These are phyloP conservation scores for Alnus glutinosa DNA, from an alignment of 306 rosid genomes.

Conservation along the genomic window DNA sequence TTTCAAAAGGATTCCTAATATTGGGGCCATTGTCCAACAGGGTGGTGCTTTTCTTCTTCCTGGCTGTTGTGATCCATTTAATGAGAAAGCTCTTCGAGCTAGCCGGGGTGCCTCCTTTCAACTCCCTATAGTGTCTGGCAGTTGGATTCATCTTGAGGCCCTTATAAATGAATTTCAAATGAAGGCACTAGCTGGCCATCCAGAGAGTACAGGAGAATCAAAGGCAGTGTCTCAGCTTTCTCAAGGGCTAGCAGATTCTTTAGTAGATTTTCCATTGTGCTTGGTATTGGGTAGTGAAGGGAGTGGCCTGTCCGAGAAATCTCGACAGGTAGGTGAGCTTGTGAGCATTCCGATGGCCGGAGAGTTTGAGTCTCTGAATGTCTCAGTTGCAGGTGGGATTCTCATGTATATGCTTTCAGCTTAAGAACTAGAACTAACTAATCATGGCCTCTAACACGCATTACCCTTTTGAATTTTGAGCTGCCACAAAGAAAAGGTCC, in stretches of 20 bases:
- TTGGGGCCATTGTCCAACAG: conserved; percentile 39
- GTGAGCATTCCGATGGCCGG: conserved; percentile 92
- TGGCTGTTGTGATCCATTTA: conserved; percentile 93
- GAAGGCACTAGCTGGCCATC: conserved; percentile 85
- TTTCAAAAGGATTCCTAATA: conserved; percentile 14
- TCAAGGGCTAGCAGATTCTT: conserved; percentile 52
- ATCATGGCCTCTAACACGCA: background rate
- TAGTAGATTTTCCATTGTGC: conserved; percentile 56
- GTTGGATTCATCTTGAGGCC: conserved; percentile 66
- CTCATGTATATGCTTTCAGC: conserved; percentile 75
- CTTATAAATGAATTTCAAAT: conserved; percentile 52
- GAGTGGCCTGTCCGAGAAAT: conserved; percentile 72
- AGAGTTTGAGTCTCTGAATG: conserved; percentile 87
- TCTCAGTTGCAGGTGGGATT: conserved; percentile 98
- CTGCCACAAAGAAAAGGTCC: background rate
- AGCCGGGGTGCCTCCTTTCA: conserved; percentile 95
- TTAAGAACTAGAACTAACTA: conserved; percentile 16
- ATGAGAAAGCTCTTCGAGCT: conserved; percentile 93
- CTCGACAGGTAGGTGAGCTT: conserved; percentile 64
- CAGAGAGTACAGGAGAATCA: conserved; percentile 41
- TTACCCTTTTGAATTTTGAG: background rate
- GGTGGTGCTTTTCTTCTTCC: conserved; percentile 86
- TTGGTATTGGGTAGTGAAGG: conserved; percentile 94
- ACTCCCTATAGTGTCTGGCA: conserved; percentile 77
- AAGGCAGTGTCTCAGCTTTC: conserved; percentile 52